Percentiles rank a stretch among this genome's conserved stretches.
Evolutionary conservation across 1,284 basidiomycete genomes (phyloP).

Genomic region (Ceratobasidium theobromae): DNA sequence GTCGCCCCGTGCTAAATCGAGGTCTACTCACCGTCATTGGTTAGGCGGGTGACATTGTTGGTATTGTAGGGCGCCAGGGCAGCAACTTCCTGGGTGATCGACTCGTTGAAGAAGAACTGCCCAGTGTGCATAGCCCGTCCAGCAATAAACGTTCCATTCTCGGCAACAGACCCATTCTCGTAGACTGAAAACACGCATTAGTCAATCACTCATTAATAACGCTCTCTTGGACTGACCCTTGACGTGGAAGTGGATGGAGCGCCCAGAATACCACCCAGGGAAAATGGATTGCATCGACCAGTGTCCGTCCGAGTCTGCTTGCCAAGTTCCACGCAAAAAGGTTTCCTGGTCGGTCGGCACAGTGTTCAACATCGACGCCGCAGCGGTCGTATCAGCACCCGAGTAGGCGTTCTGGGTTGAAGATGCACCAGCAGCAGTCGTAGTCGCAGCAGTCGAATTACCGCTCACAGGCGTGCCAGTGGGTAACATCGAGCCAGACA

Average conservation of each 20-base stretch:
- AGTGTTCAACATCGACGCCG: background rate
- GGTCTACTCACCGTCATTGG: slow-evolving; percentile 6
- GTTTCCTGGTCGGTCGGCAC: slow-evolving; percentile 39
- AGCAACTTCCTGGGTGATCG: slow-evolving; percentile 2
- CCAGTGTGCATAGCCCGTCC: background rate
- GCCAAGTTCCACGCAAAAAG: slow-evolving; percentile 66
- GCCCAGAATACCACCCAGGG: slow-evolving; percentile 52
- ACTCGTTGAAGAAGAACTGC: slow-evolving; percentile 4
- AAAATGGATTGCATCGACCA: slow-evolving; percentile 68
- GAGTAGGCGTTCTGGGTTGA: background rate
- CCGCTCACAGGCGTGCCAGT: background rate
- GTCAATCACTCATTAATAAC: background rate
- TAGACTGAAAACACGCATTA: background rate
- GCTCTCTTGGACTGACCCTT: background rate
- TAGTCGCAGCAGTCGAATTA: background rate
- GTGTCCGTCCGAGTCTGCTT: slow-evolving; percentile 65
- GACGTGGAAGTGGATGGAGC: slow-evolving; percentile 4
- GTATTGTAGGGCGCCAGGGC: background rate
- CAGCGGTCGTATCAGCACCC: background rate
- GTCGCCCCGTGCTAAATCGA: background rate
- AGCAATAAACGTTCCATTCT: background rate
- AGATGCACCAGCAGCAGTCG: background rate
- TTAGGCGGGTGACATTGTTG: background rate
- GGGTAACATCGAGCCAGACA: background rate
- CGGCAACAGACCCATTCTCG: background rate